phyloP scores from a whole-genome alignment of 768 basidiomycete genomes.

The Pisolithus albus region DNA sequence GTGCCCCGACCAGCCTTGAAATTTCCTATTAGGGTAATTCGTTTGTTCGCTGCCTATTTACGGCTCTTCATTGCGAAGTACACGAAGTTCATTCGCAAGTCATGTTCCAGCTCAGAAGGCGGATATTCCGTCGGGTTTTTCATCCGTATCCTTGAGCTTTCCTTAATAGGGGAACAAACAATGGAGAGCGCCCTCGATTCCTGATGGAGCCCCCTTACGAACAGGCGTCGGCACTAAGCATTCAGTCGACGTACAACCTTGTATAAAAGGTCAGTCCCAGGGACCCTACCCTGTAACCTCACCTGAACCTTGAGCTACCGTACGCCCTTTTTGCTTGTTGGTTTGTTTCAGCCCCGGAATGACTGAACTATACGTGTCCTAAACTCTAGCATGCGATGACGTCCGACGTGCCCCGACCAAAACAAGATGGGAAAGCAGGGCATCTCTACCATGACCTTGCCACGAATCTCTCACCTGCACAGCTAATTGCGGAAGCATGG shows the following conservation, averaged over 20 bases:
- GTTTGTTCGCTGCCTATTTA: conserved; percentile 32
- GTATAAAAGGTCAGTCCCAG: conserved; percentile 28
- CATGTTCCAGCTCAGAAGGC: conserved; percentile 31
- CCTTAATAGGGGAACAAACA: conserved; percentile 26
- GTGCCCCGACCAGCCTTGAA: conserved; percentile 30
- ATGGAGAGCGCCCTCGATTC: conserved; percentile 23
- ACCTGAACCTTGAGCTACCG: conserved; percentile 32
- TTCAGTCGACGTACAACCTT: conserved; percentile 27
- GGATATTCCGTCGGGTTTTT: conserved; percentile 24
- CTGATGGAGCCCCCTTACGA: conserved; percentile 13
- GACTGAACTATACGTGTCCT: conserved; percentile 23
- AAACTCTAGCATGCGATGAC: conserved; percentile 30
- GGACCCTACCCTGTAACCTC: conserved; percentile 25
- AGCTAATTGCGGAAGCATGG: conserved; percentile 67
- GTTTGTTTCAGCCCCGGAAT: conserved; percentile 16
- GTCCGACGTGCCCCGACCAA: conserved; percentile 28
- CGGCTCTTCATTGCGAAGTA: conserved; percentile 20
- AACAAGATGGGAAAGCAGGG: conserved; percentile 29
- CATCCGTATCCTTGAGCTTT: conserved; percentile 27
- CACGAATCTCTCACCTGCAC: conserved; percentile 42
- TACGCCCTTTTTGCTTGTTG: conserved; percentile 29
- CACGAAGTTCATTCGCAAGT: conserved; percentile 17
- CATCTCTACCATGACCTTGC: conserved; percentile 21
- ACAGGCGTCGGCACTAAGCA: conserved; percentile 22
- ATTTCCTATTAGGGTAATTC: conserved; percentile 30